These are phyloP conservation scores for Aspergillus oerlinghausenensis DNA, from an alignment of 2,329 filamentous ascomycete species.

Conservation along the genomic window DNA sequence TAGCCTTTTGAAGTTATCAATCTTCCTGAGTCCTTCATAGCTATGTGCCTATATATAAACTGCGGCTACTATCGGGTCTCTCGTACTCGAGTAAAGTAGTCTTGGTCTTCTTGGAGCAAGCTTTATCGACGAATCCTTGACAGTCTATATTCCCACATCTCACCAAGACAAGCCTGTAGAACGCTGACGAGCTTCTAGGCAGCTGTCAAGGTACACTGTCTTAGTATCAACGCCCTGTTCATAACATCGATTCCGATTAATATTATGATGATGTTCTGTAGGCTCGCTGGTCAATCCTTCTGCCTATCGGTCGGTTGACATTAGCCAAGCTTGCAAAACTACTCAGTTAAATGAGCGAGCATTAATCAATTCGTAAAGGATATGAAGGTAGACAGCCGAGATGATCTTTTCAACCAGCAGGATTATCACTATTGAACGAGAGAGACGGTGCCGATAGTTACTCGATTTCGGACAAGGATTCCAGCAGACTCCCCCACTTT, in stretches of 20 bases:
- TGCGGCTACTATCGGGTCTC: not conserved
- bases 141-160: not conserved
- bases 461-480: not conserved
- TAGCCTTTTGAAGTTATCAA: not conserved
- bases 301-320: not conserved
- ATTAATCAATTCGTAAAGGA: not conserved
- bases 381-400: not conserved
- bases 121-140: not conserved
- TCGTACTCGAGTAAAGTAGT: not conserved
- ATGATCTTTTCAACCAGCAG: not conserved
- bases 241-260: not conserved
- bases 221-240: not conserved
- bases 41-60: not conserved
- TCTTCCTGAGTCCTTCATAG: not conserved
- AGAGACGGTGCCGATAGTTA: not conserved
- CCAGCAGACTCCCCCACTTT: not conserved
- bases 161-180: too few species aligned
- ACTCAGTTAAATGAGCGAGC: too few species aligned
- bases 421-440: too few species aligned
- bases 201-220: not conserved
- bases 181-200: not conserved
- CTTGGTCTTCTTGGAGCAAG: not conserved
- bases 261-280: too few species aligned
- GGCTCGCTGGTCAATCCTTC: too few species aligned
- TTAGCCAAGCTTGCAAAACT: not conserved